Evolutionary conservation across 768 basidiomycete genomes (phyloP), one percentile per base, ranked within the genome.

Genomic region (Boletus sp.): DNA sequence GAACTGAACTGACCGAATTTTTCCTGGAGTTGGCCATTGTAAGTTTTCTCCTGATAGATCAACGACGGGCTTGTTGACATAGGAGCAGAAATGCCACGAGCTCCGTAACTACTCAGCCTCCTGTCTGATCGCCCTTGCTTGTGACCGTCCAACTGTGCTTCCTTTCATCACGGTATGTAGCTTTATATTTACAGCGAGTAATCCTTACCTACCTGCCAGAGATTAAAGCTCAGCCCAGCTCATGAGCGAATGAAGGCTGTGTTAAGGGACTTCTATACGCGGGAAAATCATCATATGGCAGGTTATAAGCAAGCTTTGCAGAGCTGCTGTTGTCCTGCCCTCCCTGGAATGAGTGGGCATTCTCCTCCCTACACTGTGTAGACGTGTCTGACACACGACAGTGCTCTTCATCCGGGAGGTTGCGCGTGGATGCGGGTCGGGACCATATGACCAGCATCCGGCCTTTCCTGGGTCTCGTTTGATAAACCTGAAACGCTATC

Each of bases 21-120:
- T 79, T 80, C 73, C 44, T 80, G 25, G 76, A 79, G 49, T 56
- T 80, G 43, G 76, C 80, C 21, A 67, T 58, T 13, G 80, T 82
- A 54, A 53, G 62, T 35, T 25, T 44, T 47, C 19, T 44, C n/a
- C n/a, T 41, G 30, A 45, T 27, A 19, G 10, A 53, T 13, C 19
- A 11, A 35, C 1, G 37, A n/a, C 10, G 7, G 13, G 13, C 13
- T n/a, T 19, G 21, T 38, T 67, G 44, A 60, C 47, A 17, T 27
- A 14, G 5, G 8, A 3, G 56, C 51, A 83, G 81, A 66, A 71
- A 50, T 81, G 78, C 44, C 65, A 79, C 32, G 66, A 69, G 21
- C 63, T 78, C 25, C 73, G 77, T 34, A 81, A 83, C 53, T 82
- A 75, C 52, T 74, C 74, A 32, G 69, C 66, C 14, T 75, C 79